Evolutionary conservation across 352 stramenopile species (phyloP).

Genomic region (Phytophthora sp.): DNA sequence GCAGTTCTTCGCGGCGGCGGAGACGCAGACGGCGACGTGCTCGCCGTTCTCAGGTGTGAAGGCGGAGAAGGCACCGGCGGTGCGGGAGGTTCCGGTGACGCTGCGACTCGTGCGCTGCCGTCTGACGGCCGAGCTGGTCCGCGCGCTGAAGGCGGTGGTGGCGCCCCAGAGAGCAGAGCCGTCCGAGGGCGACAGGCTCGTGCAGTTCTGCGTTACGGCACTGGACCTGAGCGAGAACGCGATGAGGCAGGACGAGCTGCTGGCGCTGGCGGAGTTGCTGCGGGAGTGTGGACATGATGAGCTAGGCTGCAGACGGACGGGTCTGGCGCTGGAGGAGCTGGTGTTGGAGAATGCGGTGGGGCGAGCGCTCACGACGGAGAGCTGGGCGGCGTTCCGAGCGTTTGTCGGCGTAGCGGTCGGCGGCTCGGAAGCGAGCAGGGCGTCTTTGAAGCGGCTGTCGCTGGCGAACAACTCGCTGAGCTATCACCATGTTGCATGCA

Average conservation of each 20-base stretch:
- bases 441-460: conserved; percentile 32
- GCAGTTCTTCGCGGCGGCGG: conserved; percentile 16
- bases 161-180: neutral
- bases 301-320: conserved; percentile 1
- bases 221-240: conserved; percentile 42
- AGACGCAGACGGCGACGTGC: neutral
- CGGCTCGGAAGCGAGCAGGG: neutral
- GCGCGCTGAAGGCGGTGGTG: conserved; percentile 20
- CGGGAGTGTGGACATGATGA: too few species aligned
- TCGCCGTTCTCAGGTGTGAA: conserved; percentile 14
- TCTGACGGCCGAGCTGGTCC: conserved; percentile 24
- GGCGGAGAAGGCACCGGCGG: neutral
- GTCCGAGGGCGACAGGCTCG: neutral
- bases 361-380: conserved; percentile 18
- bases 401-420: conserved; percentile 34
- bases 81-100: conserved; percentile 25
- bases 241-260: conserved; percentile 26
- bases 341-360: conserved; percentile 36
- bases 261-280: conserved; percentile 24
- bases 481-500: conserved; percentile 29
- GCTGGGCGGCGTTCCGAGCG: conserved; percentile 32
- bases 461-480: conserved; percentile 40
- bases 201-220: conserved; percentile 24
- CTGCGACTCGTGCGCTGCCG: conserved; percentile 30
- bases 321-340: conserved; percentile 23